These are phyloP conservation scores for Fusarium bactridioides DNA, from an alignment of 2,329 filamentous ascomycete genomes.

Conservation along the genomic window DNA sequence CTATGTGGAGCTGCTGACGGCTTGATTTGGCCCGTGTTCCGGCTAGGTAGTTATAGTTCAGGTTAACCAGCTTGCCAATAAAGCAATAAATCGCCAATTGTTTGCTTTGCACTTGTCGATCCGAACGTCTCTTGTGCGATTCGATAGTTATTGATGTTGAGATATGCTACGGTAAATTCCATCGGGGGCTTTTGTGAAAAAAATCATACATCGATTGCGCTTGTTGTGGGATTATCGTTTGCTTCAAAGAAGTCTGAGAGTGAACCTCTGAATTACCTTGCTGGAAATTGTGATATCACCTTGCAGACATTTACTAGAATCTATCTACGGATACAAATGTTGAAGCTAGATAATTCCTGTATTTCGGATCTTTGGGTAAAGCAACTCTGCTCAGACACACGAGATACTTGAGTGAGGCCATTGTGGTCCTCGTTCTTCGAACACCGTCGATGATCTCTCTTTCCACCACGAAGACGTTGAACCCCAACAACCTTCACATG, in stretches of 20 bases:
- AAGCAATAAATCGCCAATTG: background rate
- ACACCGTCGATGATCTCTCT: background rate
- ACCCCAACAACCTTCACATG: background rate
- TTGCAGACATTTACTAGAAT: background rate
- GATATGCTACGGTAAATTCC: too few relatives aligned
- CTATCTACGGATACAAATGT: background rate
- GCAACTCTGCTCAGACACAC: background rate
- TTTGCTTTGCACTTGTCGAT: background rate
- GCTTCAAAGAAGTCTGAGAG: background rate
- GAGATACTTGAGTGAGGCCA: background rate
- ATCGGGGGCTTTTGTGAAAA: too few relatives aligned
- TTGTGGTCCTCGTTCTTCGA: background rate
- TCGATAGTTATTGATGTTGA: background rate
- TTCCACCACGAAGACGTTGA: background rate
- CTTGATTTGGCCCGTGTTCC: background rate
- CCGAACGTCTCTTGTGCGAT: background rate
- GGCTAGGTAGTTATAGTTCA: background rate
- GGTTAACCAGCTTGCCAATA: constrained; percentile 8
- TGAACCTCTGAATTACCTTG: background rate
- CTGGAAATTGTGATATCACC: background rate
- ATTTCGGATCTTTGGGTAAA: background rate
- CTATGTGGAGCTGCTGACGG: constrained; percentile 26
- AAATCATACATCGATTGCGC: too few relatives aligned
- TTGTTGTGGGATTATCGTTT: background rate
- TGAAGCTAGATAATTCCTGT: background rate